phyloP scores from a whole-genome alignment of 768 basidiomycete species.

The Psilocybe tampanensis region DNA sequence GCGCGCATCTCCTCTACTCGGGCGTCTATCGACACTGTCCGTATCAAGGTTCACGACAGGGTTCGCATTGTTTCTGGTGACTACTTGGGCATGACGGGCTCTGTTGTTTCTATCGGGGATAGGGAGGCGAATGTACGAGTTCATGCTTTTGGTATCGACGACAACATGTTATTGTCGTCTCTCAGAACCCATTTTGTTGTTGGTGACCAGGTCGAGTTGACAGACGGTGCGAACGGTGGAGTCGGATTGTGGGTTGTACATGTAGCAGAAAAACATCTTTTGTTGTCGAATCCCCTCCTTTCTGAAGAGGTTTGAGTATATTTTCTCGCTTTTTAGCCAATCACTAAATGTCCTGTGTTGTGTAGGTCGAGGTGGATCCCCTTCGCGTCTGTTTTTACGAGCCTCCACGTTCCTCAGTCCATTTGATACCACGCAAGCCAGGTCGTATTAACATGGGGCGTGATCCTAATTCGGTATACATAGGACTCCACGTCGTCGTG shows the following conservation, averaged over 20 bases:
- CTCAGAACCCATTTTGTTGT: background rate
- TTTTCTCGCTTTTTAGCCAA: too few species aligned
- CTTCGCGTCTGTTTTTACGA: too few species aligned
- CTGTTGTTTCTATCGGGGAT: background rate
- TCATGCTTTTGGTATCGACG: background rate
- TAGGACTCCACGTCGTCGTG: background rate
- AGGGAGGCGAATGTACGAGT: background rate
- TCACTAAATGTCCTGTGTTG: too few species aligned
- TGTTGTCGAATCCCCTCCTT: background rate
- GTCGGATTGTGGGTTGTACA: background rate
- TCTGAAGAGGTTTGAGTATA: background rate
- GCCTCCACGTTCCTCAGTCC: too few species aligned
- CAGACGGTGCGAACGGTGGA: background rate
- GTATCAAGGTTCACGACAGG: background rate
- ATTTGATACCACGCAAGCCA: background rate
- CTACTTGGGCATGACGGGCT: background rate
- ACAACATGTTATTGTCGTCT: background rate
- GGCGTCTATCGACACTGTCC: background rate
- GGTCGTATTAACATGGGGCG: background rate
- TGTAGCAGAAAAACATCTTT: background rate
- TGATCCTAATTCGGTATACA: background rate
- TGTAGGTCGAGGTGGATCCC: too few species aligned
- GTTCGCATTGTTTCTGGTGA: background rate
- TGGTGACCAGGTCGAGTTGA: slow-evolving; percentile 2
- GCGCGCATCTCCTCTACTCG: background rate